Evolutionary conservation across 2,329 filamentous ascomycete genomes (phyloP).

Genomic region (Calonectria multiphialidica): DNA sequence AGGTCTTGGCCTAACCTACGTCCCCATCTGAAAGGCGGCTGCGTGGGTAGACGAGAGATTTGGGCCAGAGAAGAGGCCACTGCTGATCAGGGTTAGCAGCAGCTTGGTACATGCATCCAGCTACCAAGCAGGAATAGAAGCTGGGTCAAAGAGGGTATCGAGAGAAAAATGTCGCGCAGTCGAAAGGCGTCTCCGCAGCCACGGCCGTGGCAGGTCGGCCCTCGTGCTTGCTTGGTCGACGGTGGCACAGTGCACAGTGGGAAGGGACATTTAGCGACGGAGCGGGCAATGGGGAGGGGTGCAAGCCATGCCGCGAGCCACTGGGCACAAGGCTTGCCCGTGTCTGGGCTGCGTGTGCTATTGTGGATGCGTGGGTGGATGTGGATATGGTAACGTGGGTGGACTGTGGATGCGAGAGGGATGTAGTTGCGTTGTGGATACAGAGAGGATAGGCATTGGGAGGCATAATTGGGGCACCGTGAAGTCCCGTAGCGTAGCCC

Average conservation of each 20-base stretch:
- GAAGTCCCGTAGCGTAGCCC: conserved; percentile 34
- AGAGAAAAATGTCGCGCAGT: conserved; percentile 19
- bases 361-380: conserved; percentile 1
- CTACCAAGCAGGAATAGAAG: not conserved
- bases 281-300: conserved; percentile 1
- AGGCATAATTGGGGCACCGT: conserved; percentile 23
- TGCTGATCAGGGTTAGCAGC: conserved; percentile 1
- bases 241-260: not conserved
- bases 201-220: not conserved
- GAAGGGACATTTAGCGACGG: not conserved
- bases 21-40: not conserved
- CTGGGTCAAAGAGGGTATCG: not conserved
- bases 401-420: conserved; percentile 6
- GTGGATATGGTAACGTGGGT: conserved; percentile 9
- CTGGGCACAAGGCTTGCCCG: not conserved
- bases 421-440: conserved; percentile 8
- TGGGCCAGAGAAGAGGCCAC: not conserved
- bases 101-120: not conserved
- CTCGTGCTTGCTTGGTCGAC: conserved; percentile 4
- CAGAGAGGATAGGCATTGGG: not conserved
- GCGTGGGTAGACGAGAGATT: not conserved
- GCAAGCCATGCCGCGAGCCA: not conserved
- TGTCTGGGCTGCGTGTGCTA: not conserved
- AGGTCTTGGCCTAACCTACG: not conserved
- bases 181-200: not conserved